These are phyloP conservation scores for Vitellaria paradoxa DNA, from an alignment of 179 eudicot species.

Conservation along the genomic window DNA sequence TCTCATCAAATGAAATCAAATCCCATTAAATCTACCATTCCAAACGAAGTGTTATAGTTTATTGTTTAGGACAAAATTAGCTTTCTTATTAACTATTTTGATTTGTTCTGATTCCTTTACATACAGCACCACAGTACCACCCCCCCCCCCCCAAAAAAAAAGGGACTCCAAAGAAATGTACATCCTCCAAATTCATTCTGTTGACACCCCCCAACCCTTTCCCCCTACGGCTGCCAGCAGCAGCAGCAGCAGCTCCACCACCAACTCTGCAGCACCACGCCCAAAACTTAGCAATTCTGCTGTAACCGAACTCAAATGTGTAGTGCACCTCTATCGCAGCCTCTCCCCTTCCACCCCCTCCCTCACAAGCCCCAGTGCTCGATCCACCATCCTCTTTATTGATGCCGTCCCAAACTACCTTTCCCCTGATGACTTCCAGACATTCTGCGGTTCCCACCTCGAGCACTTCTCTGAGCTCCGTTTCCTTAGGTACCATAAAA, in stretches of 20 bases:
- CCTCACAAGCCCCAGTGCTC: constrained; percentile 32
- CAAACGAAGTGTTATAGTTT: too few relatives aligned
- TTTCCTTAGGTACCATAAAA: constrained; percentile 36
- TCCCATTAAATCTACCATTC: too few relatives aligned
- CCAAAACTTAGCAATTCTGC: constrained; percentile 30
- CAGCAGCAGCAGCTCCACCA: neutral
- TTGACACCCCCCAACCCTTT: constrained; percentile 51
- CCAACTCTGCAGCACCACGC: constrained; percentile 20
- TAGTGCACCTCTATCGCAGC: constrained; percentile 61
- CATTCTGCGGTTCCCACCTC: constrained; percentile 46
- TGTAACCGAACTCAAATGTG: constrained; percentile 54
- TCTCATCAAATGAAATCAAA: too few relatives aligned
- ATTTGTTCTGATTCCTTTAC: too few relatives aligned
- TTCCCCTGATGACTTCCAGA: constrained; percentile 54
- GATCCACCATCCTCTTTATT: constrained; percentile 50
- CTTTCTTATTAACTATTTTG: too few relatives aligned
- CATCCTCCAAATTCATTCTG: constrained; percentile 59
- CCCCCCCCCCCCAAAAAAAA: too few relatives aligned
- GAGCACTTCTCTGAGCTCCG: constrained; percentile 28
- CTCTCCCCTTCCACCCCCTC: constrained; percentile 29
- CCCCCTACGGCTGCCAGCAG: constrained; percentile 19
- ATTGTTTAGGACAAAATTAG: too few relatives aligned
- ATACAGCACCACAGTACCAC: too few relatives aligned
- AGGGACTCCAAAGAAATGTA: constrained; percentile 52
- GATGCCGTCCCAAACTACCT: constrained; percentile 78